Conservation (phyloP, 331 rosid species). For the Telfairia occidentalis region DNA sequence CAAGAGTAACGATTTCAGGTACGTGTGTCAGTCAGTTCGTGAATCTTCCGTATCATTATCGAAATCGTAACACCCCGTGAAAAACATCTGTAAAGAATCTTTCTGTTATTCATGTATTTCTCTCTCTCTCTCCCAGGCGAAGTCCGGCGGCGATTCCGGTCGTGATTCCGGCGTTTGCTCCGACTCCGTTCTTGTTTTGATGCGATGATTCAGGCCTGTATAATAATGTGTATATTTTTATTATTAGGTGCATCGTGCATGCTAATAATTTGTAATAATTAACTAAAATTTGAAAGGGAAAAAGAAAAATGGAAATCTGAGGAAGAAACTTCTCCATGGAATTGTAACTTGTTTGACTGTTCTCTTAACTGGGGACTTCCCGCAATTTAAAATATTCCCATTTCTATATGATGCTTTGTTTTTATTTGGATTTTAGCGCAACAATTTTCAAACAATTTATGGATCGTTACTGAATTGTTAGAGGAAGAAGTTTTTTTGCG, state of each 20-base stretch:
- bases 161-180: conserved; percentile 46
- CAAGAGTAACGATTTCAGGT: conserved; percentile 33
- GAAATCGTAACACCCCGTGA: not conserved
- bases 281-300: not conserved
- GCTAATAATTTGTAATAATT: not conserved
- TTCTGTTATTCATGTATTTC: not conserved
- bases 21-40: not conserved
- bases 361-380: not conserved
- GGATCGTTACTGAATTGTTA: not conserved
- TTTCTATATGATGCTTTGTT: not conserved
- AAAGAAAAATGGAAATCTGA: not conserved
- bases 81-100: not conserved
- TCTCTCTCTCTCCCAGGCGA: conserved; percentile 27
- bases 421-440: not conserved
- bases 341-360: not conserved
- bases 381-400: not conserved
- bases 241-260: not conserved
- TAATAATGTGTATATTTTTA: not conserved
- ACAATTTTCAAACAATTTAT: not conserved
- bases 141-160: conserved; percentile 13
- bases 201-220: not conserved
- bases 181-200: conserved; percentile 66
- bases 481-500: not conserved
- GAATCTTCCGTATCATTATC: not conserved
- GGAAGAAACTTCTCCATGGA: not conserved